These are phyloP conservation scores for Yamadazyma conglobata DNA, from an alignment of 1,139 yeast genomes.

Conservation along the genomic window DNA sequence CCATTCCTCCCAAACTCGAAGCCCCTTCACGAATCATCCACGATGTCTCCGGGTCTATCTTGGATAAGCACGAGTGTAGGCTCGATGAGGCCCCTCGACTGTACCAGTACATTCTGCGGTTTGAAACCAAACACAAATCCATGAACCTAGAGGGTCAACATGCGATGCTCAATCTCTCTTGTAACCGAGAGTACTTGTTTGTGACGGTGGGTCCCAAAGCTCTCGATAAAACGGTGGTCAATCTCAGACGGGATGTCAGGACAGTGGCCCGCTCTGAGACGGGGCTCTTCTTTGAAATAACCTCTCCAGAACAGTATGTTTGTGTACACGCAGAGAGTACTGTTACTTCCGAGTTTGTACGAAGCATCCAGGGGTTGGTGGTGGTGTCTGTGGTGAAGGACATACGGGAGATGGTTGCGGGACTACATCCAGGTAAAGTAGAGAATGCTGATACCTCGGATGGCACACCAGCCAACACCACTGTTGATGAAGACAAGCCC, in stretches of 20 bases:
- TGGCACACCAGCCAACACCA: no score
- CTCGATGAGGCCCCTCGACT: conserved; percentile 1
- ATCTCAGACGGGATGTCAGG: neutral
- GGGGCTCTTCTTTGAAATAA: conserved; percentile 1
- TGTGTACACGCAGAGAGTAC: no score
- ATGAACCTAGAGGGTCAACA: neutral
- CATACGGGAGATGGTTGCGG: no score
- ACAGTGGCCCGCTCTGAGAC: neutral
- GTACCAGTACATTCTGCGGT: neutral
- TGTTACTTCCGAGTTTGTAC: no score
- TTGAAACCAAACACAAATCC: neutral
- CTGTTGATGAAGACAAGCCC: no score
- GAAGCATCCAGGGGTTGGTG: no score
- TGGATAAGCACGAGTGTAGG: conserved; percentile 1
- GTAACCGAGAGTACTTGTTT: conserved; percentile 1
- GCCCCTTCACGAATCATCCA: no score
- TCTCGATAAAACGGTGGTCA: conserved; percentile 1
- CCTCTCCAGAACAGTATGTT: no score
- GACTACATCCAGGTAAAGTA: no score
- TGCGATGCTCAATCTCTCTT: conserved; percentile 3
- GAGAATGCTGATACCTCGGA: no score
- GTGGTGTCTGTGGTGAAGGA: no score
- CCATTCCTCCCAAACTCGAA: no score
- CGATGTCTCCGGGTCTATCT: conserved; percentile 1
- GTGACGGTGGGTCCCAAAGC: conserved; percentile 1